Percentiles rank a stretch among this genome's conserved stretches.
Evolutionary conservation across 805 yeast species (phyloP).

Genomic region (Pichia eremophila): DNA sequence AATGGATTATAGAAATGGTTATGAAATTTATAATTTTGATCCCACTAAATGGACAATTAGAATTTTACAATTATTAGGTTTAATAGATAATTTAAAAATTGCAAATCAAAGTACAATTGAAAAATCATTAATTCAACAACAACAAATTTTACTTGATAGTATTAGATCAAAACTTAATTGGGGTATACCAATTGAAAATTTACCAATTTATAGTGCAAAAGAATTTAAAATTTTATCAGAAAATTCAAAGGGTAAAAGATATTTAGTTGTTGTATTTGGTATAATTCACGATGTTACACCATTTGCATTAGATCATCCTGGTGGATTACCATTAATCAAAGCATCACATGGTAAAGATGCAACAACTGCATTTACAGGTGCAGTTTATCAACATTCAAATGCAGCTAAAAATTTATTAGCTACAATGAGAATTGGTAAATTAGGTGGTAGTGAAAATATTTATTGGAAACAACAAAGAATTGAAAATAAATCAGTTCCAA

Average conservation of each 20-base stretch:
- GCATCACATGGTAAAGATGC: constrained; percentile 91
- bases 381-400: constrained; percentile 85
- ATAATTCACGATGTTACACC: constrained; percentile 92
- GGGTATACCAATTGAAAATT: constrained; percentile 88
- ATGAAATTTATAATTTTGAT: constrained; percentile 67
- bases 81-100: constrained; percentile 48
- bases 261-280: constrained; percentile 76
- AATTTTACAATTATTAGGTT: constrained; percentile 40
- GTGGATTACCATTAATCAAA: constrained; percentile 70
- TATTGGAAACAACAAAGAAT: constrained; percentile 70
- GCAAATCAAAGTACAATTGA: constrained; percentile 55
- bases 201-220: constrained; percentile 53
- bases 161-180: constrained; percentile 74
- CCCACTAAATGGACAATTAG: constrained; percentile 76
- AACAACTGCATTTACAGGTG: constrained; percentile 89
- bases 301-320: constrained; percentile 88
- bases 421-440: constrained; percentile 88
- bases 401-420: constrained; percentile 88
- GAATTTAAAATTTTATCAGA: constrained; percentile 35
- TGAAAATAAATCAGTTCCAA: constrained; percentile 55
- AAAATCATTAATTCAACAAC: constrained; percentile 68
- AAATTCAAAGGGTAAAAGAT: constrained; percentile 22
- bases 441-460: constrained; percentile 72
- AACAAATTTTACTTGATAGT: constrained; percentile 70
- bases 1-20: constrained; percentile 73